Conservation (phyloP, 2,329 filamentous ascomycete species). For the Dothidotthia symphoricarpi region DNA sequence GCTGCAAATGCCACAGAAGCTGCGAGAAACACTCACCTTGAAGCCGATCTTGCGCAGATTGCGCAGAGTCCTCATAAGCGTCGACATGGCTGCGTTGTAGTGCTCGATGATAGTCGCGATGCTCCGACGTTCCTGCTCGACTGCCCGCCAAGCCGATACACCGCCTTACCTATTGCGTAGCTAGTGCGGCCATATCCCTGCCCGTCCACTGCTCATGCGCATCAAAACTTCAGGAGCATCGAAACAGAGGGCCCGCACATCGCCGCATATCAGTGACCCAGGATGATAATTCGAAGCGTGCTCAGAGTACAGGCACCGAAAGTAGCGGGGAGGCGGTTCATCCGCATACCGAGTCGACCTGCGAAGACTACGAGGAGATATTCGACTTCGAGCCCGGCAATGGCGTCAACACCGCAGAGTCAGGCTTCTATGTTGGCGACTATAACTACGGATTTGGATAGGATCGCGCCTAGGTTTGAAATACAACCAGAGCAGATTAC, state of each 20-base stretch:
- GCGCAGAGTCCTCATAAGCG: constrained; percentile 76
- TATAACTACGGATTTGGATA: constrained; percentile 75
- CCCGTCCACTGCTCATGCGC: constrained; percentile 13
- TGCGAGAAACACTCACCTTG: constrained; percentile 60
- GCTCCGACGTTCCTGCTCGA: constrained; percentile 21
- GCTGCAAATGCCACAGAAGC: constrained; percentile 7
- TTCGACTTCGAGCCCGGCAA: constrained; percentile 33
- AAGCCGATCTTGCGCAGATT: constrained; percentile 86
- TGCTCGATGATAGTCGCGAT: constrained; percentile 11
- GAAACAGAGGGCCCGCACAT: constrained; percentile 2
- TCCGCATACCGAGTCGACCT: constrained; percentile 15
- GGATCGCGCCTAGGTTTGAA: constrained; percentile 85
- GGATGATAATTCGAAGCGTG: constrained; percentile 38
- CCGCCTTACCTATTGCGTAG: constrained; percentile 4
- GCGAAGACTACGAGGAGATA: constrained; percentile 30
- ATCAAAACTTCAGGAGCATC: constrained; percentile 28
- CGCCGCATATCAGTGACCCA: constrained; percentile 6
- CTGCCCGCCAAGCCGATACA: constrained; percentile 24
- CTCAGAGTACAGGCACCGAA: constrained; percentile 26
- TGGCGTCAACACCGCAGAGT: constrained; percentile 43
- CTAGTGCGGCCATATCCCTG: constrained; percentile 13
- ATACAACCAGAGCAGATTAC: constrained; percentile 76
- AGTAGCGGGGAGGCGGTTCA: constrained; percentile 13
- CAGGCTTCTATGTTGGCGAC: constrained; percentile 56
- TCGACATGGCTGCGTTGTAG: constrained; percentile 73